Evolutionary conservation across 2,329 filamentous ascomycete genomes (phyloP), one percentile per base, ranked within the genome.

Genomic region (Penicillium expansum): DNA sequence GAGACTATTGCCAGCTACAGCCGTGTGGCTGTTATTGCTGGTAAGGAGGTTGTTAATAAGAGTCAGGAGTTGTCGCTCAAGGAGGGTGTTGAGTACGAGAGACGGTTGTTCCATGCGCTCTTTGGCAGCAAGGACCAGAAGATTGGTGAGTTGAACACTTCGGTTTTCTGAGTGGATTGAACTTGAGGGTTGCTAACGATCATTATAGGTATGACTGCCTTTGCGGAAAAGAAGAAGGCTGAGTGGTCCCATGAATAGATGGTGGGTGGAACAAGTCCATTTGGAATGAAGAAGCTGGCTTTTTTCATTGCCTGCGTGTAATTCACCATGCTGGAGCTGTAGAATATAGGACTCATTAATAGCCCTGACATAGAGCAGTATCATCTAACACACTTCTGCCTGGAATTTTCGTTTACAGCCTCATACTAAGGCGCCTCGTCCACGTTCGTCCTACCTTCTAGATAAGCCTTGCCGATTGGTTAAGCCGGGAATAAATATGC

Each of bases 21-120:
- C 51, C 86, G 83, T 71, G 88, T 99, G n/a, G 90, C 93, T 1
- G 86, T 96, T 57, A 86, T 91, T 78, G 94, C 90, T 11, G 88
- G 85, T 56, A 99, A 99, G 82, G 94, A 99, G 81, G 93, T 94
- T n/a, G 93, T 99, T 55, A 96, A 97, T 75, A 97, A 97, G 86
- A 96, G 92, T 75, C 92, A 97, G 81, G 94, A 99, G 68, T 77
- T 96, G 65, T 82, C 88, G 4, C 79, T 99, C 58, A 81, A 89
- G 66, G 94, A 97, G 70, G 94, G 94, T 14, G 89, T 99, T 1
- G 94, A 99, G 78, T 97, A 86, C 77, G 94, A 99, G 83, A 83
- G 94, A 71, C 85, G 92, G 52, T 83, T 97, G 33, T 99, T 99
- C 81, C 94, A 99, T 77, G 84, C 87, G 27, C 71, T 97, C 69